Conservation (phyloP, 2,329 filamentous ascomycete genomes). For the Fusarium buxicola region DNA sequence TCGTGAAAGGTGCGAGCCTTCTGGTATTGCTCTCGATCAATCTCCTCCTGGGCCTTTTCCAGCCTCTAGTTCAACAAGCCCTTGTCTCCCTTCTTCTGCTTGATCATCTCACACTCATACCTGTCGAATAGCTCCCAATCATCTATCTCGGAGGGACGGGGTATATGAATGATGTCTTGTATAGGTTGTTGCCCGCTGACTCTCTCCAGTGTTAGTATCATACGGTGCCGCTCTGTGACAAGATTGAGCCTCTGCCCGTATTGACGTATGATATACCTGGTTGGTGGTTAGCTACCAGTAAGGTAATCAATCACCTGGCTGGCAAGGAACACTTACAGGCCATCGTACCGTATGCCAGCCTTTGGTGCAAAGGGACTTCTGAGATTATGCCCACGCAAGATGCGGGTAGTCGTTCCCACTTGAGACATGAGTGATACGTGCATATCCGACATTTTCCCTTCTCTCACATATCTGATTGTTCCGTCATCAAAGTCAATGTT, state of each 20-base stretch:
- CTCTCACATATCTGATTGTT: conserved; percentile 58
- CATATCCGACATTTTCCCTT: conserved; percentile 59
- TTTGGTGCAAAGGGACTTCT: conserved; percentile 63
- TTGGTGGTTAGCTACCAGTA: conserved; percentile 6
- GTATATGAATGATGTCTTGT: conserved; percentile 57
- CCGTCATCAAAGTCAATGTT: conserved; percentile 49
- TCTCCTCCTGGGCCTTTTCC: conserved; percentile 47
- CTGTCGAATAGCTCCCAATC: conserved; percentile 66
- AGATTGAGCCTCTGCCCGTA: conserved; percentile 55
- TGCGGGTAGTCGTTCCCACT: conserved; percentile 61
- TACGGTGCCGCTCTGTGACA: conserved; percentile 53
- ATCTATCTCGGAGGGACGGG: conserved; percentile 66
- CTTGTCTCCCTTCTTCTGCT: conserved; percentile 53
- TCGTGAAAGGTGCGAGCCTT: conserved; percentile 43
- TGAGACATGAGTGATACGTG: conserved; percentile 61
- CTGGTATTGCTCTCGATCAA: conserved; percentile 46
- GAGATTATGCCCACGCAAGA: conserved; percentile 64
- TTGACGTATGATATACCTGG: conserved; percentile 61
- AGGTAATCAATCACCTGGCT: neutral
- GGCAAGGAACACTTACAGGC: conserved; percentile 57
- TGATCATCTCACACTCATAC: conserved; percentile 57
- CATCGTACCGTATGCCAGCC: conserved; percentile 68
- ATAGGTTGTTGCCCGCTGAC: conserved; percentile 56
- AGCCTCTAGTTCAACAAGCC: conserved; percentile 57
- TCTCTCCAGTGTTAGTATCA: conserved; percentile 61